Conservation (phyloP, 2,329 filamentous ascomycete species). For the Fusarium hainanense region DNA sequence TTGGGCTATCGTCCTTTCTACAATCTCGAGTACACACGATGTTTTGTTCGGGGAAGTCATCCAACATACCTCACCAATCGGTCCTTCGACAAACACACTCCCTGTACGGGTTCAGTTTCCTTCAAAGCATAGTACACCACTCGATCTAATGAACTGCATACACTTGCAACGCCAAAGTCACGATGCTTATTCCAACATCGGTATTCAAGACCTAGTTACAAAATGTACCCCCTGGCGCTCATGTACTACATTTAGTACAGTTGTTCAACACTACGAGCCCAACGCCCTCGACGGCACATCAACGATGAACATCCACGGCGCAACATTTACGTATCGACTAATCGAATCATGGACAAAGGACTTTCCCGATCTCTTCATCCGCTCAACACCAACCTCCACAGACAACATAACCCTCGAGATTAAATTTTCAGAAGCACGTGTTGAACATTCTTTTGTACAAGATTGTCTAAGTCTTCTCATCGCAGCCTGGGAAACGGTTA, state of each 20-base stretch:
- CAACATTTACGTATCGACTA: slow-evolving; percentile 58
- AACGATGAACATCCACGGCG: slow-evolving; percentile 58
- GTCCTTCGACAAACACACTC: slow-evolving; percentile 59
- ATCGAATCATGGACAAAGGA: slow-evolving; percentile 55
- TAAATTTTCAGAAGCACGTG: slow-evolving; percentile 58
- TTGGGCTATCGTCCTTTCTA: slow-evolving; percentile 67
- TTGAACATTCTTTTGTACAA: slow-evolving; percentile 56
- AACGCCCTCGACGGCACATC: slow-evolving; percentile 51
- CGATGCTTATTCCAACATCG: slow-evolving; percentile 56
- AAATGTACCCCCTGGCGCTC: slow-evolving; percentile 65
- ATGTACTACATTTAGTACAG: slow-evolving; percentile 65
- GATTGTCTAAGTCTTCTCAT: slow-evolving; percentile 59
- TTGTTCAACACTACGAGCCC: slow-evolving; percentile 61
- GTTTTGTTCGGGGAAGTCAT: slow-evolving; percentile 68
- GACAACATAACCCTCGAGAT: slow-evolving; percentile 57
- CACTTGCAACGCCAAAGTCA: slow-evolving; percentile 61
- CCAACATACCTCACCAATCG: slow-evolving; percentile 60
- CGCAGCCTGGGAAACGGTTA: slow-evolving; percentile 59
- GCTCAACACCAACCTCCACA: slow-evolving; percentile 50
- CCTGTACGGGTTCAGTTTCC: slow-evolving; percentile 62
- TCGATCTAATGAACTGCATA: slow-evolving; percentile 61
- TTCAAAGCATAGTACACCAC: slow-evolving; percentile 56
- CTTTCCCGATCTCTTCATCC: slow-evolving; percentile 59
- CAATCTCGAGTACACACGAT: slow-evolving; percentile 60
- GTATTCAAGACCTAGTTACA: slow-evolving; percentile 62